phyloP scores from a whole-genome alignment of 352 stramenopile genomes.

The Phytopythium delawarense region DNA sequence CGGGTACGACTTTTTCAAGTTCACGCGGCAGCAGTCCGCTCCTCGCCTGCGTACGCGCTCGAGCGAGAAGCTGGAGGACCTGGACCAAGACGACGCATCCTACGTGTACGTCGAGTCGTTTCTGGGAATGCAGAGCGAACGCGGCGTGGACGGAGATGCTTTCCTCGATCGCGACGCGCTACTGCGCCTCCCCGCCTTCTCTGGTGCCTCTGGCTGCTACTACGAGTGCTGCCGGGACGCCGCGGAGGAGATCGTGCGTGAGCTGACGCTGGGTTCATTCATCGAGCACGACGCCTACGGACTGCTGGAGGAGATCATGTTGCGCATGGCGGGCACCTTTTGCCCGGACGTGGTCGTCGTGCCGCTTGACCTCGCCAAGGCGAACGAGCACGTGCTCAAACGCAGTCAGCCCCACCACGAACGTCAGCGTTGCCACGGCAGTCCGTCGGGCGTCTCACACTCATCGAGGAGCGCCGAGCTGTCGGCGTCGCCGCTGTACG shows the following conservation, averaged over 20 bases:
- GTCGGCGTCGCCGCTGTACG: conserved; percentile 43
- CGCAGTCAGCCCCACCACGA: not conserved
- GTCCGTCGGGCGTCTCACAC: conserved; percentile 5
- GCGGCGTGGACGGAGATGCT: conserved; percentile 8
- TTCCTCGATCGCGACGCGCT: conserved; percentile 43
- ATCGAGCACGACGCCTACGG: conserved; percentile 70
- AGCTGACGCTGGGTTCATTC: conserved; percentile 39
- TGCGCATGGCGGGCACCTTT: conserved; percentile 68
- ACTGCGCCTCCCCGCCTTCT: conserved; percentile 41
- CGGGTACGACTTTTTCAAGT: not conserved
- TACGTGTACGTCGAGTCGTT: conserved; percentile 77
- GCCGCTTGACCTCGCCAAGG: not conserved
- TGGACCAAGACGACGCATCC: conserved; percentile 48
- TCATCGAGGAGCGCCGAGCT: conserved; percentile 19
- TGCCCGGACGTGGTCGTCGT: conserved; percentile 30
- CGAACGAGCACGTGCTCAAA: not conserved
- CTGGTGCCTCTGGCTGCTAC: conserved; percentile 33
- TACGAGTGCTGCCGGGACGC: conserved; percentile 63
- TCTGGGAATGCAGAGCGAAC: conserved; percentile 41
- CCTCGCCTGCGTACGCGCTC: conserved; percentile 7
- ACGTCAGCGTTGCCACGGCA: not conserved
- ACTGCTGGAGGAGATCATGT: conserved; percentile 66
- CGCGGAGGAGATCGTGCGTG: conserved; percentile 41
- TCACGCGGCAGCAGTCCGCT: not conserved
- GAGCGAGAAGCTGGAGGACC: conserved; percentile 23